Percentiles rank a stretch among this genome's conserved stretches.
Conservation (phyloP, 805 yeast species). For the Myxozyma mucilagina region DNA sequence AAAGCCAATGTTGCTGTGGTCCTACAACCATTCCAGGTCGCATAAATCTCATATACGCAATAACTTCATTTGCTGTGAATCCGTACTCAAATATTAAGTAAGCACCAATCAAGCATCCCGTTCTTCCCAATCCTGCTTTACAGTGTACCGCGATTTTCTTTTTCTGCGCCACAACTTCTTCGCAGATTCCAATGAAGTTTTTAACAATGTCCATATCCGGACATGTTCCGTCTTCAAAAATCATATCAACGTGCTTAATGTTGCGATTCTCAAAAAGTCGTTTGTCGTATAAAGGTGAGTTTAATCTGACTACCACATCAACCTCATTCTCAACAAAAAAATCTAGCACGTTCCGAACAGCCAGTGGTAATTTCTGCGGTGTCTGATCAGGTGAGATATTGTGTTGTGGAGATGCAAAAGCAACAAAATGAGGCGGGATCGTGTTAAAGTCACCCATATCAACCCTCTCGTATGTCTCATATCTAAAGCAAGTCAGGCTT, state of each 20-base stretch:
- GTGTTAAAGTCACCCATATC: constrained; percentile 96
- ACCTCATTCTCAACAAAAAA: constrained; percentile 75
- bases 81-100: constrained; percentile 95
- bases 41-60: constrained; percentile 92
- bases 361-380: constrained; percentile 35
- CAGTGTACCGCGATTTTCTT: constrained; percentile 99
- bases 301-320: constrained; percentile 84
- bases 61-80: constrained; percentile 94
- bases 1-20: constrained; percentile 98
- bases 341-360: constrained; percentile 73
- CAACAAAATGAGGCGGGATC: constrained; percentile 88
- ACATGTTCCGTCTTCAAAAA: constrained; percentile 97
- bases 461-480: constrained; percentile 87
- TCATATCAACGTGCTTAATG: constrained; percentile 90
- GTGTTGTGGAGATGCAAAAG: constrained; percentile 92
- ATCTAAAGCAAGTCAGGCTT: constrained; percentile 10
- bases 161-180: constrained; percentile 63
- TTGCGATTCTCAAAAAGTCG: constrained; percentile 78
- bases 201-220: constrained; percentile 93
- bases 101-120: constrained; percentile 97
- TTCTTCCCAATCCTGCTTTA: constrained; percentile 96
- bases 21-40: constrained; percentile 99
- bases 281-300: constrained; percentile 87
- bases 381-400: constrained; percentile 29
- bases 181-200: constrained; percentile 92